These are phyloP conservation scores for Fusarium austroafricanum DNA, from an alignment of 2,329 filamentous ascomycete genomes.

Conservation along the genomic window DNA sequence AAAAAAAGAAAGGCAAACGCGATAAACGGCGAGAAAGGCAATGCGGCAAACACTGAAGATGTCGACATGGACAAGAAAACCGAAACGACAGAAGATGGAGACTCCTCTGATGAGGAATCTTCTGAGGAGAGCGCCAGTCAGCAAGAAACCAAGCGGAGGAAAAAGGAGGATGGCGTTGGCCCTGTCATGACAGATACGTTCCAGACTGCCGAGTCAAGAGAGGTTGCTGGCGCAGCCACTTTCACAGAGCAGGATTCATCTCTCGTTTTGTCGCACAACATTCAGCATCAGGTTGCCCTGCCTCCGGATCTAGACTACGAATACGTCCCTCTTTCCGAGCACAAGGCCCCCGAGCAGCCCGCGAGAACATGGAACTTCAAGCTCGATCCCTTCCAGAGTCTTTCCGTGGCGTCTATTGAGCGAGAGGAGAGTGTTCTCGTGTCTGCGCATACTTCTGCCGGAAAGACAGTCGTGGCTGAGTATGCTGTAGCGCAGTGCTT, in stretches of 20 bases:
- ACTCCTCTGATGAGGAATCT: constrained; percentile 50
- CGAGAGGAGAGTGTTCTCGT: constrained; percentile 96
- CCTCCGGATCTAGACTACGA: constrained; percentile 94
- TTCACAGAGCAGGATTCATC: constrained; percentile 73
- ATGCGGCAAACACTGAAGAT: constrained; percentile 35
- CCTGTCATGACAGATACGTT: constrained; percentile 94
- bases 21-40: constrained; percentile 60
- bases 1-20: constrained; percentile 92
- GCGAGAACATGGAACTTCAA: constrained; percentile 89
- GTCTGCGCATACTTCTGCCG: constrained; percentile 95
- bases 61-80: constrained; percentile 56
- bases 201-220: constrained; percentile 92
- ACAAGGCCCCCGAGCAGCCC: constrained; percentile 88
- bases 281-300: constrained; percentile 96
- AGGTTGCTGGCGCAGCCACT: constrained; percentile 84
- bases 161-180: constrained; percentile 68
- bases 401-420: constrained; percentile 95
- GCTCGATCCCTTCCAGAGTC: constrained; percentile 95
- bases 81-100: constrained; percentile 53
- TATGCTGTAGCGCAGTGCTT: constrained; percentile 98
- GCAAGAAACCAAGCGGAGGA: constrained; percentile 70
- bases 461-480: constrained; percentile 98
- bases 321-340: constrained; percentile 93
- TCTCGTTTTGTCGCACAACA: constrained; percentile 93
- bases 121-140: constrained; percentile 61